Conservation (phyloP, 73 alveolate genomes). For the Paramecium sonneborni region DNA sequence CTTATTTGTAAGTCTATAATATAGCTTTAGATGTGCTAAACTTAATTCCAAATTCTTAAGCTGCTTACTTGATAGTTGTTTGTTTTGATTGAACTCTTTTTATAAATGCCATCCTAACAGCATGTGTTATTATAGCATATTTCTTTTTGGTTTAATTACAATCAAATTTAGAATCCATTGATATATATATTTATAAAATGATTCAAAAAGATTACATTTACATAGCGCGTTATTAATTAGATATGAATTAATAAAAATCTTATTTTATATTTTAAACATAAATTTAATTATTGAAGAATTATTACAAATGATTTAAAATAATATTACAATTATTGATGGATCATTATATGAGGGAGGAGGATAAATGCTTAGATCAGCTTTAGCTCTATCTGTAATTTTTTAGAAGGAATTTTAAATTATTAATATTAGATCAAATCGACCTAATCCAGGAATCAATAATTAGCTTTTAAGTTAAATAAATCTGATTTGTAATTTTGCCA, state of each 20-base stretch:
- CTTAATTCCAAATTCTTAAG: slow-evolving; percentile 65
- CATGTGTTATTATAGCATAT: slow-evolving; percentile 50
- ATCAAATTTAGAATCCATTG: neutral
- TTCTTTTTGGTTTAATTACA: slow-evolving; percentile 27
- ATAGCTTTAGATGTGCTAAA: slow-evolving; percentile 67
- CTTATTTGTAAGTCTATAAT: slow-evolving; percentile 50
- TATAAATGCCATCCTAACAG: slow-evolving; percentile 57
- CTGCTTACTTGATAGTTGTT: slow-evolving; percentile 62
- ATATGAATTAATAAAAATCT: neutral
- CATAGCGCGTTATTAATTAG: neutral
- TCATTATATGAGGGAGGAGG: slow-evolving; percentile 16
- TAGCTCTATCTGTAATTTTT: neutral
- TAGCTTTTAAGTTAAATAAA: neutral
- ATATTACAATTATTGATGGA: neutral
- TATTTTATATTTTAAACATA: neutral
- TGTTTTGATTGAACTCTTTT: slow-evolving; percentile 52
- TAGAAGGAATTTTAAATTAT: neutral
- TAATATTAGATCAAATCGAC: neutral
- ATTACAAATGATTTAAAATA: neutral
- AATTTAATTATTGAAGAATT: neutral
- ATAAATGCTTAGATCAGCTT: slow-evolving; percentile 2
- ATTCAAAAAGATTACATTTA: neutral
- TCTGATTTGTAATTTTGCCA: neutral
- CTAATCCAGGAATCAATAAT: slow-evolving; percentile 5
- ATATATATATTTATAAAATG: neutral